phyloP scores from a whole-genome alignment of 345 rosid species.

The Populus davidiana region DNA sequence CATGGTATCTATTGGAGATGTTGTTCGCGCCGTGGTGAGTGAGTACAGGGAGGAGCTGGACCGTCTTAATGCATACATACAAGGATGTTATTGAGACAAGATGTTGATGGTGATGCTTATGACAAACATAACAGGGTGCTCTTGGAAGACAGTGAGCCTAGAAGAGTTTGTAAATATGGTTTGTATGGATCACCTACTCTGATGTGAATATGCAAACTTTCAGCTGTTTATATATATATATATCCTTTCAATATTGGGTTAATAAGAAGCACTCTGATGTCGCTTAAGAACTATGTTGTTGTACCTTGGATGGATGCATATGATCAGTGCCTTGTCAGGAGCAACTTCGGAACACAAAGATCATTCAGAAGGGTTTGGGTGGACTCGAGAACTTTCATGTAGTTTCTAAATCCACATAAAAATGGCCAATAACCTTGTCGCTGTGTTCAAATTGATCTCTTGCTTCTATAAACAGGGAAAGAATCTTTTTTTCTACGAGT shows the following conservation, averaged over 20 bases:
- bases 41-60: conserved; percentile 92
- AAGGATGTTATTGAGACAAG: conserved; percentile 77
- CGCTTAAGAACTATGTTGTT: neutral
- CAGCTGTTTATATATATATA: neutral
- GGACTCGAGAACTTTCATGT: neutral
- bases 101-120: conserved; percentile 23
- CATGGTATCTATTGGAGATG: conserved; percentile 98
- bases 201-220: neutral
- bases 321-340: neutral
- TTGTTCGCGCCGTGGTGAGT: conserved; percentile 93
- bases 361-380: neutral
- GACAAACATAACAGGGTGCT: conserved; percentile 11
- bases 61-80: conserved; percentile 86
- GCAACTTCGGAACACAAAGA: no score
- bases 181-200: neutral
- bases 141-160: conserved; percentile 7
- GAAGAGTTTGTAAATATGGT: conserved; percentile 29
- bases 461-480: neutral
- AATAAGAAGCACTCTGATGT: neutral
- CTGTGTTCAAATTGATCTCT: neutral
- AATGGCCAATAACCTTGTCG: no score
- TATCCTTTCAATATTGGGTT: neutral
- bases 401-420: no score
- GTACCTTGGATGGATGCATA: neutral
- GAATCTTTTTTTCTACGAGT: no score